phyloP scores from a whole-genome alignment of 768 basidiomycete genomes.

The Podaxis sp. region DNA sequence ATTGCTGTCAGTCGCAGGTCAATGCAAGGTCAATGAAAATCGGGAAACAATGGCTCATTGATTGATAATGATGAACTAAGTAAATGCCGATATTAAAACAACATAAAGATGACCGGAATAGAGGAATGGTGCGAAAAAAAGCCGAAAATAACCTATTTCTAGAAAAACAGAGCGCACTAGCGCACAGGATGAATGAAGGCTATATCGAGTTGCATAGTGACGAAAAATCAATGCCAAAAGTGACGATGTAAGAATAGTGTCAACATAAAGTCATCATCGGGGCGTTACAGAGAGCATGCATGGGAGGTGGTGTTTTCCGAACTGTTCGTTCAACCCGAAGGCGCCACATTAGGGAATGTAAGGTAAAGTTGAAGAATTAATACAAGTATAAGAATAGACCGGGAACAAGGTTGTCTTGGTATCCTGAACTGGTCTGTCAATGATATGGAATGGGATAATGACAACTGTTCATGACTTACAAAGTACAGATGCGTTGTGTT shows the following conservation, averaged over 20 bases:
- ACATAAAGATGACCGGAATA: not conserved
- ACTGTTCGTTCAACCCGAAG: not conserved
- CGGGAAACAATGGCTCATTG: not conserved
- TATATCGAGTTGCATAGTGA: not conserved
- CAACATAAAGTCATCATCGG: not conserved
- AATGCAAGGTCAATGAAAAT: not conserved
- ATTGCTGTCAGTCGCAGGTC: not conserved
- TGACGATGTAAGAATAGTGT: not conserved
- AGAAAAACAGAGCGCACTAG: not conserved
- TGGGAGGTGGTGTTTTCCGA: constrained; percentile 1
- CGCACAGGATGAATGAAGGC: not conserved
- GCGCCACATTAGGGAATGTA: constrained; percentile 6
- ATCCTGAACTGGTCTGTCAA: not conserved
- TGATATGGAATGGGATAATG: no score
- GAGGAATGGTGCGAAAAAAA: not conserved
- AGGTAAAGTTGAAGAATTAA: constrained; percentile 4
- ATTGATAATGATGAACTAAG: not conserved
- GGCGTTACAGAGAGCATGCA: not conserved
- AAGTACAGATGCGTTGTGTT: not conserved
- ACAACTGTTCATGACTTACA: constrained; percentile 8
- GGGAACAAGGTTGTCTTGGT: not conserved
- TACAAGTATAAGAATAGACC: not conserved
- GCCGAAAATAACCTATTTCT: not conserved
- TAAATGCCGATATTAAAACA: not conserved
- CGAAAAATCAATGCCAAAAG: not conserved